phyloP scores from a whole-genome alignment of 306 rosid genomes.

The Leucaena leucocephala region DNA sequence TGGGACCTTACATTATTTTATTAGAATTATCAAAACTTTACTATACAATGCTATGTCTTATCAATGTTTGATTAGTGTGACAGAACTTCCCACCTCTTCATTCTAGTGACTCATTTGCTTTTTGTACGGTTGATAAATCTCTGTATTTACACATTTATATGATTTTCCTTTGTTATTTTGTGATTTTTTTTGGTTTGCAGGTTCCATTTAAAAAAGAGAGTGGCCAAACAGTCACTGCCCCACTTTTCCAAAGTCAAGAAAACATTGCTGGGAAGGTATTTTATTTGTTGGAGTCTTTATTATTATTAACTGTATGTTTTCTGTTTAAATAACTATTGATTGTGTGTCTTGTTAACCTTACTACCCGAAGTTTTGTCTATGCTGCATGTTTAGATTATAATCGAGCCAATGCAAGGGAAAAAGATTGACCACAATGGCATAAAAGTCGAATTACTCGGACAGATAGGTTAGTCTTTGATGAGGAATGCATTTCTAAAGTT shows the following conservation, averaged over 20 bases:
- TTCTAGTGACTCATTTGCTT: no score
- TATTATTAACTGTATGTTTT: conserved; percentile 21
- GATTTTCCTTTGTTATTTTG: background rate
- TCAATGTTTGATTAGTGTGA: conserved; percentile 4
- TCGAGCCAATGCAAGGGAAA: conserved; percentile 96
- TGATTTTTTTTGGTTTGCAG: conserved; percentile 40
- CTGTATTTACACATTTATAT: background rate
- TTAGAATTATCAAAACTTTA: conserved; percentile 18
- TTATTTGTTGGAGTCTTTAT: conserved; percentile 37
- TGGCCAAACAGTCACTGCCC: conserved; percentile 83
- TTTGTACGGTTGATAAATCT: background rate
- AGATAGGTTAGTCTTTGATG: conserved; percentile 67
- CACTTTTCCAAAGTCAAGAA: conserved; percentile 98
- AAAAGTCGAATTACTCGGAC: conserved; percentile 97
- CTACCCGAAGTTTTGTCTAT: conserved; percentile 15
- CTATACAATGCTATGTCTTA: background rate
- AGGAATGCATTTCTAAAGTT: conserved; percentile 8
- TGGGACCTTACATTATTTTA: conserved; percentile 35
- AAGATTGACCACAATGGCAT: conserved; percentile 95
- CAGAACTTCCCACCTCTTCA: background rate
- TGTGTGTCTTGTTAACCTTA: conserved; percentile 3
- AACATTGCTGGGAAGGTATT: conserved; percentile 94
- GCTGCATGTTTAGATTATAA: conserved; percentile 59
- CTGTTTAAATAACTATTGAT: conserved; percentile 12
- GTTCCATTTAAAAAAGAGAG: conserved; percentile 83